Percentiles rank a stretch among this genome's conserved stretches.
phyloP scores from a whole-genome alignment of 495 filamentous ascomycete species.

The Trypethelium eluteriae region DNA sequence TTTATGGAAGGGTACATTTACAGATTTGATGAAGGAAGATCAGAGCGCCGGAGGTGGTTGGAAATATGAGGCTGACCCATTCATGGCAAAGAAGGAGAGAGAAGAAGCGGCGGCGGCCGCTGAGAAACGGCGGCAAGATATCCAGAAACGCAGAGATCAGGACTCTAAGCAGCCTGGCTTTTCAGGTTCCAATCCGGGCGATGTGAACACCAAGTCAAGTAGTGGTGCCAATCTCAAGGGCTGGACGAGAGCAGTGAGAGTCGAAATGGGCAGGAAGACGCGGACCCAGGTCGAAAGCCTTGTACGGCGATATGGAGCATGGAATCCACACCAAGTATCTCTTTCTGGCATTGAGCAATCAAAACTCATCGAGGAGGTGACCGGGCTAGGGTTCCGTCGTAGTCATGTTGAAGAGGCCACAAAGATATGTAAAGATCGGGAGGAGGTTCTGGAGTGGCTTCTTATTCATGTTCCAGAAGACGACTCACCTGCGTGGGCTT shows the following conservation, averaged over 20 bases:
- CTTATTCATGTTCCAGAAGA: conserved; percentile 95
- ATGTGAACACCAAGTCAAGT: neutral
- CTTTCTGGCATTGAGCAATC: conserved; percentile 51
- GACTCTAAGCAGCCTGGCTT: conserved; percentile 22
- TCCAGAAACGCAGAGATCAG: conserved; percentile 33
- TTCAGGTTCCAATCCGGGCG: neutral
- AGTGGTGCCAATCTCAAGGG: conserved; percentile 47
- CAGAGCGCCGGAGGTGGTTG: conserved; percentile 67
- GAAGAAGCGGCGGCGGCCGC: conserved; percentile 63
- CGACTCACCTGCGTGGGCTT: conserved; percentile 78
- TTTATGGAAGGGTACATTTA: conserved; percentile 81
- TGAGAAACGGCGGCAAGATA: conserved; percentile 56
- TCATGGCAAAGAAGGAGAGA: conserved; percentile 66
- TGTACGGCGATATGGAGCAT: conserved; percentile 65
- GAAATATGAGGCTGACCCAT: conserved; percentile 96
- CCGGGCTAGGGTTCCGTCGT: conserved; percentile 68
- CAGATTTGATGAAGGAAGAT: conserved; percentile 68
- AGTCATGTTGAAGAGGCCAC: conserved; percentile 87
- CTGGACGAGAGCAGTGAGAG: conserved; percentile 78
- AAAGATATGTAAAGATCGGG: conserved; percentile 78
- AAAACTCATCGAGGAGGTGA: conserved; percentile 64
- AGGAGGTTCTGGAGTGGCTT: conserved; percentile 88
- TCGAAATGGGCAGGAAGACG: conserved; percentile 80
- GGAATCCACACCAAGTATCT: conserved; percentile 70
- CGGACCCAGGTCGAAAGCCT: conserved; percentile 69